Percentiles rank a stretch among this genome's conserved stretches.
Conservation (phyloP, 2,329 filamentous ascomycete genomes). For the Passalora sequoiae region DNA sequence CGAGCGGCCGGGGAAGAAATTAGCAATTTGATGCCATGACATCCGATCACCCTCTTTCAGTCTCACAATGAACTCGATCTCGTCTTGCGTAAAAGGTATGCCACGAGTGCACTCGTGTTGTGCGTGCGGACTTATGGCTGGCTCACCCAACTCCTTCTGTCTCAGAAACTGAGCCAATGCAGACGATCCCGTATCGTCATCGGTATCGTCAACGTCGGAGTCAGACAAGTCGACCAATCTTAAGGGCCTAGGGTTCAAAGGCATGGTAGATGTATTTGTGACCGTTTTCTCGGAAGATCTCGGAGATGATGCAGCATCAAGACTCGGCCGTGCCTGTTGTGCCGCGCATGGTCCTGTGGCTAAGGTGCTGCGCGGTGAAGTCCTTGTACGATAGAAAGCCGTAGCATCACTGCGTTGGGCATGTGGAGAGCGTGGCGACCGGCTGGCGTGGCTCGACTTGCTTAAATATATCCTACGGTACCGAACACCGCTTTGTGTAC, state of each 20-base stretch:
- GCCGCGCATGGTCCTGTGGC: not conserved
- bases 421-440: not conserved
- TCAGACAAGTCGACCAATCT: not conserved
- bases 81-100: too few species aligned
- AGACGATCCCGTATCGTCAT: too few species aligned
- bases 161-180: too few species aligned
- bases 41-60: too few species aligned
- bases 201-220: not conserved
- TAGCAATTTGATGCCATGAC: too few species aligned
- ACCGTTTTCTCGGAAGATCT: not conserved
- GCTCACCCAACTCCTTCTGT: too few species aligned
- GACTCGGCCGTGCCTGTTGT: not conserved
- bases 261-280: not conserved
- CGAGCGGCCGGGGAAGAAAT: too few species aligned
- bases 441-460: not conserved
- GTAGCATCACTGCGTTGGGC: not conserved
- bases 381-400: not conserved
- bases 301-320: not conserved
- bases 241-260: not conserved
- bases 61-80: too few species aligned
- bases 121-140: too few species aligned
- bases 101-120: too few species aligned
- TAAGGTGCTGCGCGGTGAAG: too few species aligned
- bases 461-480: not conserved
- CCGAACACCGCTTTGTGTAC: not conserved